These are phyloP conservation scores for Penicillium subrubescens DNA, from an alignment of 495 filamentous ascomycete species.

Conservation along the genomic window DNA sequence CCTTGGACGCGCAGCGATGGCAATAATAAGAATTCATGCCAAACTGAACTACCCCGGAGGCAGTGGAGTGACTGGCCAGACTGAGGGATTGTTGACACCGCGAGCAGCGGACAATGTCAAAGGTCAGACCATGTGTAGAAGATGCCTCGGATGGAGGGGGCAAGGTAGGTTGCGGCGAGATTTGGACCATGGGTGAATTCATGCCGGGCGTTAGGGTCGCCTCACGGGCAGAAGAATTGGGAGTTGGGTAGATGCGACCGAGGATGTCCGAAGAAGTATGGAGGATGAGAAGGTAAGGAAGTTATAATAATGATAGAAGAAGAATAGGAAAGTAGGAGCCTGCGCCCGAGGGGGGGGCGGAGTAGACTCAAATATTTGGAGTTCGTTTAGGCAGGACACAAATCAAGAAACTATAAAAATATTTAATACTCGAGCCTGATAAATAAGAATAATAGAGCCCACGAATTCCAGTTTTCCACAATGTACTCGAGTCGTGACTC, in stretches of 20 bases:
- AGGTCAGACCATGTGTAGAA: slow-evolving; percentile 23
- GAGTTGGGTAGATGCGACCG: not conserved
- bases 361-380: slow-evolving; percentile 9
- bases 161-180: slow-evolving; percentile 25
- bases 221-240: not conserved
- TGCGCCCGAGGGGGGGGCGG: slow-evolving; percentile 1
- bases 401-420: not conserved
- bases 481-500: not conserved
- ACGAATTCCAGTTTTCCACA: too few species aligned
- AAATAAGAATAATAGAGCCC: too few species aligned
- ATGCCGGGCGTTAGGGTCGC: slow-evolving; percentile 27
- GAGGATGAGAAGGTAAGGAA: not conserved
- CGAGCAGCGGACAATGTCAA: slow-evolving; percentile 52
- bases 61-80: slow-evolving; percentile 36
- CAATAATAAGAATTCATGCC: slow-evolving; percentile 82
- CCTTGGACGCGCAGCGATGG: slow-evolving; percentile 69
- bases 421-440: not conserved
- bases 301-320: not conserved
- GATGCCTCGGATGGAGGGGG: slow-evolving; percentile 5
- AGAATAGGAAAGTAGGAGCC: slow-evolving; percentile 1
- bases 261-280: not conserved
- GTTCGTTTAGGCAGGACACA: not conserved
- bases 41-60: slow-evolving; percentile 65
- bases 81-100: slow-evolving; percentile 53
- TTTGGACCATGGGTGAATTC: slow-evolving; percentile 43